A percentile compares a stretch with the other conserved stretches of the same genome.
phyloP scores from a whole-genome alignment of 2,329 filamentous ascomycete species.

The Colletotrichum zoysiae region DNA sequence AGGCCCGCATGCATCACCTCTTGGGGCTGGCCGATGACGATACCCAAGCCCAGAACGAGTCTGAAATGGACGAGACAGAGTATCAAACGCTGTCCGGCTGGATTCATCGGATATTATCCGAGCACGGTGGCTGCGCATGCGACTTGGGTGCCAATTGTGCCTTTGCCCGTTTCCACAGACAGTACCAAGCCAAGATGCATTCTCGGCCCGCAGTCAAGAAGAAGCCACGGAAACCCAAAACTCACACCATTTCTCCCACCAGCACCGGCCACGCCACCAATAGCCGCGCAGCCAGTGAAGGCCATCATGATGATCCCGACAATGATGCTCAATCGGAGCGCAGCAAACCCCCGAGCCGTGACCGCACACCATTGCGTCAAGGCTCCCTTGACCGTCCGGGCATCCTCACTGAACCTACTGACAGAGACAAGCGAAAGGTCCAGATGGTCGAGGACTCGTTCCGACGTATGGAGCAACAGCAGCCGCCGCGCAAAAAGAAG shows the following conservation, averaged over 20 bases:
- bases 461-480: conserved; percentile 70
- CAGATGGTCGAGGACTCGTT: conserved; percentile 75
- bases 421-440: conserved; percentile 76
- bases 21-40: conserved; percentile 75
- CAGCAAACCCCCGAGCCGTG: conserved; percentile 76
- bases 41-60: conserved; percentile 59
- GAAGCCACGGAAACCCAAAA: conserved; percentile 67
- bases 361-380: conserved; percentile 71
- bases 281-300: conserved; percentile 74
- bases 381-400: conserved; percentile 71
- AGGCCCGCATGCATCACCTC: conserved; percentile 67
- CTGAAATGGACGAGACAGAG: conserved; percentile 70
- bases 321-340: conserved; percentile 64
- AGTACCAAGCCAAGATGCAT: conserved; percentile 64
- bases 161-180: conserved; percentile 73
- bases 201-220: conserved; percentile 58
- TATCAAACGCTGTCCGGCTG: conserved; percentile 72
- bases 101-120: conserved; percentile 78
- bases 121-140: conserved; percentile 85
- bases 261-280: conserved; percentile 73
- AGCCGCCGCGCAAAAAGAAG: conserved; percentile 71
- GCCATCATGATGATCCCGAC: conserved; percentile 67
- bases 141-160: conserved; percentile 72
- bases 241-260: conserved; percentile 69
- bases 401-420: conserved; percentile 73